These are phyloP conservation scores for Penicillium paxilli DNA, from an alignment of 495 filamentous ascomycete genomes.

Conservation along the genomic window DNA sequence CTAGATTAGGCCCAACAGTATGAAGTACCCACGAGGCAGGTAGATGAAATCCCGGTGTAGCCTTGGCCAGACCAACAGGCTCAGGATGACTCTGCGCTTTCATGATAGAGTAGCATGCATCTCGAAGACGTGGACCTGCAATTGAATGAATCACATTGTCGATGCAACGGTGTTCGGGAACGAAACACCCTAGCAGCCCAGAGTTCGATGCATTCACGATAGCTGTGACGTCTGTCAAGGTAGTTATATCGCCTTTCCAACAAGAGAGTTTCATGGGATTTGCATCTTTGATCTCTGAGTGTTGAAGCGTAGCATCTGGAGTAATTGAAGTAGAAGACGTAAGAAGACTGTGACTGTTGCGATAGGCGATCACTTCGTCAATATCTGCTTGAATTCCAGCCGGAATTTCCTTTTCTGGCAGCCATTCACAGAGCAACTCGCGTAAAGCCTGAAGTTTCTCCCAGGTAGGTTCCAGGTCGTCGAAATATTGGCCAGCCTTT, in stretches of 20 bases:
- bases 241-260: slow-evolving; percentile 30
- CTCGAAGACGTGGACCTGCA: slow-evolving; percentile 24
- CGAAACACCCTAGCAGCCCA: slow-evolving; percentile 23
- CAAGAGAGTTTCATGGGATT: neutral
- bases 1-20: slow-evolving; percentile 26
- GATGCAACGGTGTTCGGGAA: slow-evolving; percentile 26
- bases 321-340: slow-evolving; percentile 14
- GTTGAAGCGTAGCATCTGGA: neutral
- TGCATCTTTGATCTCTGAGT: neutral
- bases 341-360: slow-evolving; percentile 12
- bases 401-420: slow-evolving; percentile 3
- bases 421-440: slow-evolving; percentile 11
- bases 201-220: slow-evolving; percentile 29
- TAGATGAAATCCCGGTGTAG: slow-evolving; percentile 24
- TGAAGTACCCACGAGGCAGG: slow-evolving; percentile 20
- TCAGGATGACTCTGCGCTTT: slow-evolving; percentile 9
- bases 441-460: slow-evolving; percentile 15
- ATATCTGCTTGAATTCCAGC: slow-evolving; percentile 7
- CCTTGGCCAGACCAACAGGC: slow-evolving; percentile 13
- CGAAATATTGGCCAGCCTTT: no score
- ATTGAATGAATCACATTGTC: slow-evolving; percentile 29
- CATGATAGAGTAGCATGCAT: slow-evolving; percentile 21
- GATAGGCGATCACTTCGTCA: slow-evolving; percentile 17
- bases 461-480: slow-evolving; percentile 18
- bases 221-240: slow-evolving; percentile 20